Base-by-base conservation (phyloP, 2,329 filamentous ascomycete genomes). In the Hirsutella minnesotensis region DNA sequence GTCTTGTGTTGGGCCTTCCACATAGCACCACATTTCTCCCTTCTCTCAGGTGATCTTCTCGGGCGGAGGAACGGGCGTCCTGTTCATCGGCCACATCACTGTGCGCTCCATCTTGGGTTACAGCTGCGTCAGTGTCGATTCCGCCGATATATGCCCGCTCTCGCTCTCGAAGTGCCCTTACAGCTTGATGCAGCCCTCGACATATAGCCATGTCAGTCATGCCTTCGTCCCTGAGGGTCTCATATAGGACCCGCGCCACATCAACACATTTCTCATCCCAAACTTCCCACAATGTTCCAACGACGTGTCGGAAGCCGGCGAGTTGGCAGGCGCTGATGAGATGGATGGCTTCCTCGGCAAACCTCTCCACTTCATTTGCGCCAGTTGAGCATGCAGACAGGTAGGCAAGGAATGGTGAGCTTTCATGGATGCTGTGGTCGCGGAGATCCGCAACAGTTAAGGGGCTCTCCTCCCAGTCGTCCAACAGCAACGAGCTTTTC, bases 311-410 rank as follows among this genome's bases (percentile, higher is more conserved):
- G n/a, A n/a, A n/a, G n/a, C 63, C 63, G 0, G 58, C 60, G 2
- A 66, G 48, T 46, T 68, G 62, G 41, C 44, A 68, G 0, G 59
- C 60, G 37, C 52, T 49, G 10, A 21, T 43, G 3, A 48, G n/a
- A 4, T 50, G 41, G 3, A 45, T 39, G 19, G 33, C 21, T 18
- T 42, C 43, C 19, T 45, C 43, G 30, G 30, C 13, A 35, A 35
- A 19, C 16, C 16, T 20, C 19, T 24, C 16, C 20, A n/a, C 5
- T 9, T 41, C 16, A 53, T 35, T 35, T 15, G 33, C 33, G 13
- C 33, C 33, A 27, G 24, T 31, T 7, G 16, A 30, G 18, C 5
- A 30, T 10, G 22, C 33, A 15, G 33, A 35, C 13, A 35, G 33
- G 16, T n/a, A 35, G 13, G 13, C 33, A 35, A 35, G 33, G 16